phyloP scores from a whole-genome alignment of 495 filamentous ascomycete species.

The Xylaria bambusicola region DNA sequence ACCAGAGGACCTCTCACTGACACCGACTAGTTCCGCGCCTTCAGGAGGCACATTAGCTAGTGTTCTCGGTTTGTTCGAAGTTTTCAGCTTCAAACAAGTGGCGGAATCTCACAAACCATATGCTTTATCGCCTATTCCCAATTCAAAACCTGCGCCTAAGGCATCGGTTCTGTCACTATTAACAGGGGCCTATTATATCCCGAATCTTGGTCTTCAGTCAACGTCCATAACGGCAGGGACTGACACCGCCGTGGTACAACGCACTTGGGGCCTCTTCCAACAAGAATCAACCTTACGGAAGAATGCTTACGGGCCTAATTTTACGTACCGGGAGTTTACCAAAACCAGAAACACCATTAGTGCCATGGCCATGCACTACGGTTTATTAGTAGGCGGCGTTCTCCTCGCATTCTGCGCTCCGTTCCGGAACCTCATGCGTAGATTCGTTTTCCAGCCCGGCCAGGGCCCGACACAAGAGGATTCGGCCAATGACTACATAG shows the following conservation, averaged over 20 bases:
- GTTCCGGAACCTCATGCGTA: conserved; percentile 34
- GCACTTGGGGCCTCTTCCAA: conserved; percentile 73
- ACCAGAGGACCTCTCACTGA: neutral
- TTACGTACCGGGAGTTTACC: conserved; percentile 70
- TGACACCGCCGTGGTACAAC: conserved; percentile 70
- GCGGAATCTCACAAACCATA: conserved; percentile 60
- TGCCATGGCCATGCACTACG: conserved; percentile 60
- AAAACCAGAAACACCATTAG: conserved; percentile 59
- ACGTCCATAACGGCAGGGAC: conserved; percentile 58
- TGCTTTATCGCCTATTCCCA: conserved; percentile 63
- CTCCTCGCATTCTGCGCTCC: conserved; percentile 49
- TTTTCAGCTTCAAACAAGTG: conserved; percentile 60
- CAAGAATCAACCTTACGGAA: conserved; percentile 37
- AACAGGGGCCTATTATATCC: conserved; percentile 63
- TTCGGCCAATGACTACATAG: conserved; percentile 57
- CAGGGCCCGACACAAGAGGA: conserved; percentile 63
- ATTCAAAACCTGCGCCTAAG: conserved; percentile 46
- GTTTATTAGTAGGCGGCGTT: conserved; percentile 51
- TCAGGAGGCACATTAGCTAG: conserved; percentile 78
- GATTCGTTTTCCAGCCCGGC: conserved; percentile 64
- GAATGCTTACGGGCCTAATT: conserved; percentile 68
- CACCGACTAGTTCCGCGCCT: conserved; percentile 46
- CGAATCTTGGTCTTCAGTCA: conserved; percentile 67
- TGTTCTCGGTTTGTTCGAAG: conserved; percentile 62
- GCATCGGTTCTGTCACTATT: conserved; percentile 45